These are phyloP conservation scores for Termitomyces sp. DNA, from an alignment of 768 basidiomycete species.

Conservation along the genomic window DNA sequence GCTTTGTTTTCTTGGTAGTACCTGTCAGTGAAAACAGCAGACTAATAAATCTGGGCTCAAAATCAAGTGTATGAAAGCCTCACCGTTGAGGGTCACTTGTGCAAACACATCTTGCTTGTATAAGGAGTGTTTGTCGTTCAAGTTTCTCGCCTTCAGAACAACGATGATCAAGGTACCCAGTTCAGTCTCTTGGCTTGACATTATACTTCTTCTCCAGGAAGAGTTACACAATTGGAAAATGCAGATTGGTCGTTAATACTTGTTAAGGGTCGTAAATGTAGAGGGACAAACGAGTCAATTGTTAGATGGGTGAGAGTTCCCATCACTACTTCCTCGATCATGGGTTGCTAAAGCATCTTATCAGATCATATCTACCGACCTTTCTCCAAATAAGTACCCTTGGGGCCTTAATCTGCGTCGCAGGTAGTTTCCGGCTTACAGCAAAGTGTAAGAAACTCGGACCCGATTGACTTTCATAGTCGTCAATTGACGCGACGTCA, in stretches of 20 bases:
- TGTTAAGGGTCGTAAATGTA: background rate
- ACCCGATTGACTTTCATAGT: too few species aligned
- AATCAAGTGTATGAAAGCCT: slow-evolving; percentile 1
- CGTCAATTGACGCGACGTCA: background rate
- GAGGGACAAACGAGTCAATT: background rate
- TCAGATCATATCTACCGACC: too few species aligned
- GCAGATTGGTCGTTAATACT: background rate
- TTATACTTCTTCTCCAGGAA: slow-evolving; percentile 4
- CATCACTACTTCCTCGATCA: background rate
- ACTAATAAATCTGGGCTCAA: background rate
- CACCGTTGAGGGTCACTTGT: slow-evolving; percentile 51
- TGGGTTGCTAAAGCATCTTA: too few species aligned
- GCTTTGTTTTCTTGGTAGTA: slow-evolving; percentile 59
- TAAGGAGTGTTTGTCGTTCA: slow-evolving; percentile 78
- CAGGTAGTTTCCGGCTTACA: background rate
- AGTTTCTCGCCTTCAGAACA: slow-evolving; percentile 78
- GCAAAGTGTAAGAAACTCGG: background rate
- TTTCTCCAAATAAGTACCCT: too few species aligned
- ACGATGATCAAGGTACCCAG: slow-evolving; percentile 83
- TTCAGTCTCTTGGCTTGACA: slow-evolving; percentile 35
- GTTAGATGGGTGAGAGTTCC: background rate
- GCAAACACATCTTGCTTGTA: slow-evolving; percentile 91
- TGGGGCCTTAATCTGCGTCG: too few species aligned
- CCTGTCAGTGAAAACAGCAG: slow-evolving; percentile 25
- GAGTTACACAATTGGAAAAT: background rate